Conservation (phyloP, 1,139 yeast species). For the Zygosaccharomyces pseudobailii region DNA sequence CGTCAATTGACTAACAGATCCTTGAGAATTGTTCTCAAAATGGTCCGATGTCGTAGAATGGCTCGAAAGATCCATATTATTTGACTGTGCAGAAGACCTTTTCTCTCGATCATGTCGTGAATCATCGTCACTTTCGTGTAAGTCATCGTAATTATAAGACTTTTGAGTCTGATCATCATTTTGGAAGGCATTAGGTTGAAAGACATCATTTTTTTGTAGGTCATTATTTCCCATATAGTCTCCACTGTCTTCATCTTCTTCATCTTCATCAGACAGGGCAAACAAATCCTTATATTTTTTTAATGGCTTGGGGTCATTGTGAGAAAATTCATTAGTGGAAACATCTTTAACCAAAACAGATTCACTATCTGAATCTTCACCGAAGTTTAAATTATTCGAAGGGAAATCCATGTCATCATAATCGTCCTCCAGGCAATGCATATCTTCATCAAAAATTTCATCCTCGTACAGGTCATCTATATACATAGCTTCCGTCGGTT, state of each 20-base stretch:
- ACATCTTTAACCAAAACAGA: neutral
- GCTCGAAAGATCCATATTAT: too few species aligned
- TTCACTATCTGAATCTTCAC: conserved; percentile 7
- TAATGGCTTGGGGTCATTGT: conserved; percentile 5
- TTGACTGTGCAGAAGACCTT: neutral
- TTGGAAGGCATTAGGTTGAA: neutral
- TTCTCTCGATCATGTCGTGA: neutral
- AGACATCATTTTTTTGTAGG: neutral
- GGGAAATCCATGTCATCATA: conserved; percentile 37
- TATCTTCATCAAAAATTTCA: conserved; percentile 50
- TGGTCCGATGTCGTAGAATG: too few species aligned
- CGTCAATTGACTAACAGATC: too few species aligned
- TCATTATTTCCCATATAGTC: conserved; percentile 1
- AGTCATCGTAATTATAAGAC: neutral
- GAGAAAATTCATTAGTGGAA: neutral
- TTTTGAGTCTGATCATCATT: neutral
- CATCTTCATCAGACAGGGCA: conserved; percentile 26
- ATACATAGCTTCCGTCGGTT: conserved; percentile 30
- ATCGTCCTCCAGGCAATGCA: conserved; percentile 41
- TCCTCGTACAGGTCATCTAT: conserved; percentile 42
- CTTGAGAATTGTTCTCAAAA: too few species aligned
- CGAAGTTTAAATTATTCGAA: conserved; percentile 31
- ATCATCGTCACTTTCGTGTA: neutral
- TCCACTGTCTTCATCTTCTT: conserved; percentile 5
- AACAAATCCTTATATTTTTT: conserved; percentile 26